Evolutionary conservation across 2,329 filamentous ascomycete genomes (phyloP).

Genomic region (Penicillium aurantiogriseum): DNA sequence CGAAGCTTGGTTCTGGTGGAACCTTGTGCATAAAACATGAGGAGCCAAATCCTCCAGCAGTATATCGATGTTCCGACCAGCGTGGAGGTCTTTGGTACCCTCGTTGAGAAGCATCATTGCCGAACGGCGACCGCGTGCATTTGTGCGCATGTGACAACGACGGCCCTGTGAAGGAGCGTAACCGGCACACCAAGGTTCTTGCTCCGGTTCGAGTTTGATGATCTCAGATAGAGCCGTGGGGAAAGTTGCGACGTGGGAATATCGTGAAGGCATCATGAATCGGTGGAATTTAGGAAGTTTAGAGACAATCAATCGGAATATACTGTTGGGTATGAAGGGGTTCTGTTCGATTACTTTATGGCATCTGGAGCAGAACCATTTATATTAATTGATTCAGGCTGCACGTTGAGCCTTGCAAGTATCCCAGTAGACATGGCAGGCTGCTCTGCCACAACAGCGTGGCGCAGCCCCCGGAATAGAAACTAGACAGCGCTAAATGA

Average conservation of each 20-base stretch:
- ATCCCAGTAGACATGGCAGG: background rate
- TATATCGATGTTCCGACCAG: conserved; percentile 11
- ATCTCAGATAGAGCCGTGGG: conserved; percentile 16
- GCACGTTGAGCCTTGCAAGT: background rate
- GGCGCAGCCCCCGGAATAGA: background rate
- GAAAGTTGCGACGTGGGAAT: background rate
- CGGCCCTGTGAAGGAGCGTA: conserved; percentile 17
- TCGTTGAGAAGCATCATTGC: conserved; percentile 17
- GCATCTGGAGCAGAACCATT: background rate
- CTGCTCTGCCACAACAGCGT: background rate
- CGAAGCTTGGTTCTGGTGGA: conserved; percentile 22
- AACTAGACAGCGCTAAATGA: background rate
- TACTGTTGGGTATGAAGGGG: background rate
- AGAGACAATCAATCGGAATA: background rate
- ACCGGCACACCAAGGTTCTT: conserved; percentile 20
- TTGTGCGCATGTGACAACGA: conserved; percentile 16
- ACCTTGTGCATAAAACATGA: conserved; percentile 20
- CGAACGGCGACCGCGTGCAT: conserved; percentile 8
- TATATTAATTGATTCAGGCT: background rate
- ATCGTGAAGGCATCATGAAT: conserved; percentile 3
- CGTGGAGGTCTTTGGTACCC: conserved; percentile 14
- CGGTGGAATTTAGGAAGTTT: background rate
- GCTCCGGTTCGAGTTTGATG: conserved; percentile 17
- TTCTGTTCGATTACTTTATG: background rate
- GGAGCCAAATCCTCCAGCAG: conserved; percentile 24